These are phyloP conservation scores for Periconia sp. DNA, from an alignment of 2,329 filamentous ascomycete genomes.

Conservation along the genomic window DNA sequence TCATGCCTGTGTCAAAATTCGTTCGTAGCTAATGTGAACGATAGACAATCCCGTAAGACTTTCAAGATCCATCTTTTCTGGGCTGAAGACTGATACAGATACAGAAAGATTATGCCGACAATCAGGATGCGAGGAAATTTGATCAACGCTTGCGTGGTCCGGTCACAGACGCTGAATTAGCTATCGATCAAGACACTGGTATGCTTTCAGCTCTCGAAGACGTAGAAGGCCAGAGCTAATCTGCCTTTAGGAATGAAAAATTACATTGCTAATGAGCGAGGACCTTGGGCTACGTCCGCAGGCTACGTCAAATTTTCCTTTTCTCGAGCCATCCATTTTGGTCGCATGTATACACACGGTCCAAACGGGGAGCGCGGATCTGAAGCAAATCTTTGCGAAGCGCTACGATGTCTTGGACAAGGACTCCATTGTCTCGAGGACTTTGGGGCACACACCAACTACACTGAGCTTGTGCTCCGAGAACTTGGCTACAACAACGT, in stretches of 20 bases:
- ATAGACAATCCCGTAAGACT: slow-evolving; percentile 34
- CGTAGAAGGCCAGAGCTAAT: background rate
- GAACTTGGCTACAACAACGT: slow-evolving; percentile 59
- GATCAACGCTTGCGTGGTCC: slow-evolving; percentile 84
- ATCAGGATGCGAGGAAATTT: slow-evolving; percentile 80
- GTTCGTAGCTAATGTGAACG: background rate
- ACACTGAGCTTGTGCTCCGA: slow-evolving; percentile 58
- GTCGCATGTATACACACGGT: slow-evolving; percentile 54
- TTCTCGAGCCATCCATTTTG: slow-evolving; percentile 55
- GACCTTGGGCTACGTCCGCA: slow-evolving; percentile 86
- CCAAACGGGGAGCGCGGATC: slow-evolving; percentile 46
- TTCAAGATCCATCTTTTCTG: too few relatives aligned
- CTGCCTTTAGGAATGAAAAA: slow-evolving; percentile 86
- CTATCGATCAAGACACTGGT: slow-evolving; percentile 52
- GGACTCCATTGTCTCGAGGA: slow-evolving; percentile 62
- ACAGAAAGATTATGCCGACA: slow-evolving; percentile 59
- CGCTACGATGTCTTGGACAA: slow-evolving; percentile 58
- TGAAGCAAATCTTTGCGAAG: slow-evolving; percentile 56
- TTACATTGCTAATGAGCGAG: slow-evolving; percentile 91
- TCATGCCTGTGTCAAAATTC: background rate
- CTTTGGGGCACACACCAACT: slow-evolving; percentile 63
- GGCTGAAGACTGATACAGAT: background rate
- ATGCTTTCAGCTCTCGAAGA: background rate
- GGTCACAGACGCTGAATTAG: slow-evolving; percentile 59
- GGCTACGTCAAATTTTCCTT: slow-evolving; percentile 71